Base-by-base conservation (phyloP, 768 basidiomycete species). In the Gloeopeniophorella convolvens region DNA sequence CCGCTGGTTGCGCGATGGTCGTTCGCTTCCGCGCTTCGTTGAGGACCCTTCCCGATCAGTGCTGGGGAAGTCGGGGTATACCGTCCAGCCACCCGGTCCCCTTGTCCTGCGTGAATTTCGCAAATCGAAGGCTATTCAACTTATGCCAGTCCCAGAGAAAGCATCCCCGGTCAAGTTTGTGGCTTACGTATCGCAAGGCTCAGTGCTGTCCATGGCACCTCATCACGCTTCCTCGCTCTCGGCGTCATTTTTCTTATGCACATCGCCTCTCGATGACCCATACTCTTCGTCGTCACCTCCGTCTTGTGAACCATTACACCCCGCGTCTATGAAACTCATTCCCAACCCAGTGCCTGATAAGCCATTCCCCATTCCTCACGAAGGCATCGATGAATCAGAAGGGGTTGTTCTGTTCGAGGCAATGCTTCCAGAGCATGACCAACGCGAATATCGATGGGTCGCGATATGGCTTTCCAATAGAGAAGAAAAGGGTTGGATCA, bases 321-420 rank as follows among this genome's bases (percentile, higher is more conserved):
- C 87, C 2, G 57, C 59, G 4, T 67, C 67, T 3, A 67, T 86
- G 23, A 80, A 74, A 60, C 73, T 87, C 6, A 68, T 91, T 7
- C 89, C 89, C 1, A 73, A 73, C 56, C 80, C 84, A 21, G 58
- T 71, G 9, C 68, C 72, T 10, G 77, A 72, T 2, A 66, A 64
- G 34, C 64, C 69, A 10, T 89, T 89, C 57, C 89, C 87, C 5
- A 66, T 77, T 0, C 83, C 85, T 12, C 65, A 77, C 13, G 80
- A 83, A 64, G 87, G 87, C 0, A 63, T 76, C 0, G 84, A 86
- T 45, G 85, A 90, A 62, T 84, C 82, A 8, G 86, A 88, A 49
- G 86, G 85, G 0, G 69, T 83, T 1, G 82, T 82, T 4, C 66
- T 82, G 21, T 87, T 77, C 59, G 81, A 84, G 60, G 75, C 73